Conservation (phyloP, 257 asterid genomes). For the Striga asiatica region DNA sequence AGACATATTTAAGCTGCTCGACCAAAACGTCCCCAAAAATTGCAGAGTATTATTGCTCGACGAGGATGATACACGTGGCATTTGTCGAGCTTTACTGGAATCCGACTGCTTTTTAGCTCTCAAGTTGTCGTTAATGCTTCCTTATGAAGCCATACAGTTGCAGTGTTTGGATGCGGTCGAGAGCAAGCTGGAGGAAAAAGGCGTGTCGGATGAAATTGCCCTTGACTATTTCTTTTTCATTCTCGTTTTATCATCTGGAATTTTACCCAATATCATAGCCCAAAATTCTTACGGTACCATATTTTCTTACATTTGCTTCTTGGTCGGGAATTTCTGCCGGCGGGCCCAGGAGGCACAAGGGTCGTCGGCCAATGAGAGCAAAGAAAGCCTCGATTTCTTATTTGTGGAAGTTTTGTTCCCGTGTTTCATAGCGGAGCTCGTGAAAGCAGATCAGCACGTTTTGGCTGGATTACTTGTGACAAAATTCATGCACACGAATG, state of each 20-base stretch:
- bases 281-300: conserved; percentile 45
- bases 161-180: conserved; percentile 75
- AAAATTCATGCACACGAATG: conserved; percentile 52
- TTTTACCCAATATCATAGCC: conserved; percentile 34
- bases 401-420: conserved; percentile 60
- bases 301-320: conserved; percentile 66
- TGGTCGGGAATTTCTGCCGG: conserved; percentile 65
- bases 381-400: conserved; percentile 15
- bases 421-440: conserved; percentile 66
- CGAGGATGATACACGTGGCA: conserved; percentile 39
- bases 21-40: conserved; percentile 28
- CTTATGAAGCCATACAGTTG: conserved; percentile 40
- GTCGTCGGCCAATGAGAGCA: conserved; percentile 13
- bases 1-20: conserved; percentile 47
- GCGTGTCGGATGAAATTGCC: conserved; percentile 34
- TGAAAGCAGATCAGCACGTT: conserved; percentile 66
- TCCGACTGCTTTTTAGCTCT: conserved; percentile 54
- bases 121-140: conserved; percentile 45
- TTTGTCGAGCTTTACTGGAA: conserved; percentile 37
- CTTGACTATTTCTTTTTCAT: conserved; percentile 38
- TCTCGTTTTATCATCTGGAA: conserved; percentile 64
- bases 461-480: conserved; percentile 77
- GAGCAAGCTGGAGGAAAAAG: conserved; percentile 53
- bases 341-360: conserved; percentile 43
- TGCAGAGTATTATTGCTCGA: conserved; percentile 38